phyloP scores from a whole-genome alignment of 1,284 basidiomycete genomes.

The Cerrena zonata region DNA sequence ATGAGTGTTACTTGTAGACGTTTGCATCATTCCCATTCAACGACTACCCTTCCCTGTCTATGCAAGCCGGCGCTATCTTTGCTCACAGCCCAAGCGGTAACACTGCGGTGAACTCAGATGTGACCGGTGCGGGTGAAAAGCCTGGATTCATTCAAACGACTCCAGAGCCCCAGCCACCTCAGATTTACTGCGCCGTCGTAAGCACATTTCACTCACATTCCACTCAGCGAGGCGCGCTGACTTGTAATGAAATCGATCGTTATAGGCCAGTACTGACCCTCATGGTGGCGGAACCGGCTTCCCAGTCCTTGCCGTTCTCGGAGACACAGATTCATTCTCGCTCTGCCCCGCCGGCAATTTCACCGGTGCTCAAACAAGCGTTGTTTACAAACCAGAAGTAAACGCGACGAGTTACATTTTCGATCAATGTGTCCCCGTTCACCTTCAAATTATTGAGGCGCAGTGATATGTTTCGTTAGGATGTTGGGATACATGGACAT shows the following conservation, averaged over 20 bases:
- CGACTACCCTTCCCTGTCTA: constrained; percentile 7
- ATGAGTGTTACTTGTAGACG: no score
- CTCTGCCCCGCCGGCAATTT: constrained; percentile 16
- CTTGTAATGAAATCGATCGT: neutral
- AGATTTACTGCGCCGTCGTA: constrained; percentile 12
- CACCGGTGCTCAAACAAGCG: constrained; percentile 15
- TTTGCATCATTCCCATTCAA: constrained; percentile 10
- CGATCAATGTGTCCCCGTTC: constrained; percentile 19
- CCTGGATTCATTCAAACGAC: constrained; percentile 1
- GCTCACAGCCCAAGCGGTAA: neutral
- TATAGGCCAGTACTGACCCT: constrained; percentile 23
- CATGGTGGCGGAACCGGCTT: constrained; percentile 18
- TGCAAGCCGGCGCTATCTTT: constrained; percentile 4
- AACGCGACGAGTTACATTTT: constrained; percentile 17
- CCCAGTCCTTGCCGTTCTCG: constrained; percentile 23
- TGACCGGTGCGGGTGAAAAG: neutral
- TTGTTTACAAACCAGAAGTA: constrained; percentile 18
- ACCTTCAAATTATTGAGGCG: constrained; percentile 19
- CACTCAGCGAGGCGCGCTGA: neutral
- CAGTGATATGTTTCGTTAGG: no score
- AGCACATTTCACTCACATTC: neutral
- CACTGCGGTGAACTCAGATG: no score
- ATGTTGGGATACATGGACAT: no score
- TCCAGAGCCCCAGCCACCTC: constrained; percentile 9
- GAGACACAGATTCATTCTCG: constrained; percentile 23